A percentile compares a stretch with the other conserved stretches of the same genome.
These are phyloP conservation scores for Trichoderma sp. DNA, from an alignment of 2,329 filamentous ascomycete genomes.

Conservation along the genomic window DNA sequence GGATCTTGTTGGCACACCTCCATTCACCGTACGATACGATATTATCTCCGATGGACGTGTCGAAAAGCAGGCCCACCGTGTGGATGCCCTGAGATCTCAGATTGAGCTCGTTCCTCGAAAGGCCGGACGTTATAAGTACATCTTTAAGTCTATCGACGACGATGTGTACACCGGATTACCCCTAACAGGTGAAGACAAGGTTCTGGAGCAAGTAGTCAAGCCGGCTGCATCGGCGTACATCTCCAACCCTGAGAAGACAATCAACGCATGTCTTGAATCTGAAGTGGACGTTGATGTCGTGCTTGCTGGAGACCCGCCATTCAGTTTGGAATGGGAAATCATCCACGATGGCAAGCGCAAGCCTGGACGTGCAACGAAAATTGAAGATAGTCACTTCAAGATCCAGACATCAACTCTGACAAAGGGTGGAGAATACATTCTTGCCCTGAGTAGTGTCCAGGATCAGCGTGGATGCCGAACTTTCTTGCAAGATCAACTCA, in stretches of 20 bases:
- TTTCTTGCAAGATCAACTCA: slow-evolving; percentile 78
- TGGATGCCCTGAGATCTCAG: slow-evolving; percentile 76
- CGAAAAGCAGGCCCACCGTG: slow-evolving; percentile 51
- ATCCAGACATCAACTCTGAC: slow-evolving; percentile 73
- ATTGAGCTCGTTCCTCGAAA: slow-evolving; percentile 77
- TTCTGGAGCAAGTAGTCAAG: slow-evolving; percentile 86
- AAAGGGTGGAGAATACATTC: slow-evolving; percentile 84
- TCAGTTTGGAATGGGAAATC: slow-evolving; percentile 87
- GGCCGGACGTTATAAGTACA: slow-evolving; percentile 83
- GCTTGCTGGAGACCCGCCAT: slow-evolving; percentile 80
- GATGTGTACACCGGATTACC: slow-evolving; percentile 69
- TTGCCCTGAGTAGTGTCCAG: slow-evolving; percentile 81
- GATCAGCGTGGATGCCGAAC: slow-evolving; percentile 86
- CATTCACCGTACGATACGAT: slow-evolving; percentile 80
- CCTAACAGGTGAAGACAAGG: slow-evolving; percentile 58
- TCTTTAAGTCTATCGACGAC: slow-evolving; percentile 79
- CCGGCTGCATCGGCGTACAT: slow-evolving; percentile 82
- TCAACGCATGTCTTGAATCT: slow-evolving; percentile 79
- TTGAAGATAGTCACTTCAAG: slow-evolving; percentile 60
- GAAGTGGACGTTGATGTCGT: slow-evolving; percentile 70
- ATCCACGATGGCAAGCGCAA: slow-evolving; percentile 84
- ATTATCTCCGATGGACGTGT: slow-evolving; percentile 61
- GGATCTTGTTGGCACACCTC: slow-evolving; percentile 87
- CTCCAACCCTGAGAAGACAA: slow-evolving; percentile 49
- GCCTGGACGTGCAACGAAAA: slow-evolving; percentile 61